These are phyloP conservation scores for Capronia coronata DNA, from an alignment of 2,329 filamentous ascomycete species.

Conservation along the genomic window DNA sequence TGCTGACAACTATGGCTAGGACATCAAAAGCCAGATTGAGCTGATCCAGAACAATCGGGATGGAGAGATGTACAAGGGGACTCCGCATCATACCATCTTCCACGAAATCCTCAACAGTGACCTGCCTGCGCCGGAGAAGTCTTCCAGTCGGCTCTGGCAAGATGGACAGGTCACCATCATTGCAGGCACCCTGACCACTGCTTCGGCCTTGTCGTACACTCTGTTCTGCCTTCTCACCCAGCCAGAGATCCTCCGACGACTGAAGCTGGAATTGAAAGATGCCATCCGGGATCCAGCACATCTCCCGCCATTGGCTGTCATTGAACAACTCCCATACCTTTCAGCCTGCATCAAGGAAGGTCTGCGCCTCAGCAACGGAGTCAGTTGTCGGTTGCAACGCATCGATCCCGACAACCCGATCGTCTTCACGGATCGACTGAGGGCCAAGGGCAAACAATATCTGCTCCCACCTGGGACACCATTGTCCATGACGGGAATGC, in stretches of 20 bases:
- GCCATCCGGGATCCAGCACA: not conserved
- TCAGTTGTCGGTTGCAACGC: constrained; percentile 30
- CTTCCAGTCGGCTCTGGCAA: constrained; percentile 10
- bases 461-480: constrained; percentile 21
- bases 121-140: constrained; percentile 17
- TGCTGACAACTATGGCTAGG: constrained; percentile 3
- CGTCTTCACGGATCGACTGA: no score
- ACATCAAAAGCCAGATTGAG: constrained; percentile 13
- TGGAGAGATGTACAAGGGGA: constrained; percentile 6
- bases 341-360: constrained; percentile 33
- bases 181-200: constrained; percentile 16
- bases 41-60: constrained; percentile 11
- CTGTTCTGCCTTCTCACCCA: constrained; percentile 12
- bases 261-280: not conserved
- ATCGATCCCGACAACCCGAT: constrained; percentile 20
- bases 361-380: constrained; percentile 32
- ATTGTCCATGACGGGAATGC: constrained; percentile 27
- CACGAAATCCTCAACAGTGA: constrained; percentile 16
- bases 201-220: constrained; percentile 5
- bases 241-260: constrained; percentile 1
- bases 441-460: not conserved
- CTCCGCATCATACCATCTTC: constrained; percentile 16
- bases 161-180: constrained; percentile 15
- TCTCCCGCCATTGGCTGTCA: constrained; percentile 4
- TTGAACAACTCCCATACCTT: constrained; percentile 31